A percentile compares a stretch with the other conserved stretches of the same genome.
Evolutionary conservation across 2,329 filamentous ascomycete genomes (phyloP).

Genomic region (Mariannaea elegans): DNA sequence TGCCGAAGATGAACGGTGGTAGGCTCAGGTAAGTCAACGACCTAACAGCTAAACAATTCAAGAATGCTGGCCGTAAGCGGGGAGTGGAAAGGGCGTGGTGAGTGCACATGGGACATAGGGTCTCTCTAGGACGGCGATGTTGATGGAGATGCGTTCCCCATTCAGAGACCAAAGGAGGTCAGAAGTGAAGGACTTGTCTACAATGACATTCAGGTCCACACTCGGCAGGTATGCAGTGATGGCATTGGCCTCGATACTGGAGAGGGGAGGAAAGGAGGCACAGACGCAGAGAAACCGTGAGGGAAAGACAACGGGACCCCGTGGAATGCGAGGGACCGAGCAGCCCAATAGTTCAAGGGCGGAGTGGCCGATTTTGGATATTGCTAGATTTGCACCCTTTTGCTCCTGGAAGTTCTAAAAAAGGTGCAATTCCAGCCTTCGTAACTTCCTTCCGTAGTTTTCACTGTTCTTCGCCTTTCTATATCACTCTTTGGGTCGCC

Average conservation of each 20-base stretch:
- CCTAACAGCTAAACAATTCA: neutral
- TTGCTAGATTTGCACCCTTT: neutral
- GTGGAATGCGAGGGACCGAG: constrained; percentile 9
- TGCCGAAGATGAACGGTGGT: constrained; percentile 1
- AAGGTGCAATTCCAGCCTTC: neutral
- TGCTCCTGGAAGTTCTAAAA: neutral
- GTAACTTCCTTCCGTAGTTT: neutral
- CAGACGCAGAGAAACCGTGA: neutral
- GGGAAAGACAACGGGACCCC: constrained; percentile 5
- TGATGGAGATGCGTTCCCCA: neutral
- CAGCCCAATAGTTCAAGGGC: constrained; percentile 2
- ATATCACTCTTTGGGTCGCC: neutral
- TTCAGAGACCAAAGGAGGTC: neutral
- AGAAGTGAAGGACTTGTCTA: constrained; percentile 27
- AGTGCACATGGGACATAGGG: neutral
- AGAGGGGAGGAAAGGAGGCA: neutral
- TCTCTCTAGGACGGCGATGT: neutral
- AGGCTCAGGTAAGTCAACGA: constrained; percentile 6
- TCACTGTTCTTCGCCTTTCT: constrained; percentile 6
- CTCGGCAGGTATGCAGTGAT: constrained; percentile 12
- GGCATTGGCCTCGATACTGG: constrained; percentile 11
- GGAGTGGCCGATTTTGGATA: neutral
- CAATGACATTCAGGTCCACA: constrained; percentile 11
- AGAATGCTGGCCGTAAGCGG: neutral
- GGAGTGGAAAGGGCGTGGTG: neutral